Base-by-base conservation (phyloP, 805 yeast species). In the Saitoella complicata region DNA sequence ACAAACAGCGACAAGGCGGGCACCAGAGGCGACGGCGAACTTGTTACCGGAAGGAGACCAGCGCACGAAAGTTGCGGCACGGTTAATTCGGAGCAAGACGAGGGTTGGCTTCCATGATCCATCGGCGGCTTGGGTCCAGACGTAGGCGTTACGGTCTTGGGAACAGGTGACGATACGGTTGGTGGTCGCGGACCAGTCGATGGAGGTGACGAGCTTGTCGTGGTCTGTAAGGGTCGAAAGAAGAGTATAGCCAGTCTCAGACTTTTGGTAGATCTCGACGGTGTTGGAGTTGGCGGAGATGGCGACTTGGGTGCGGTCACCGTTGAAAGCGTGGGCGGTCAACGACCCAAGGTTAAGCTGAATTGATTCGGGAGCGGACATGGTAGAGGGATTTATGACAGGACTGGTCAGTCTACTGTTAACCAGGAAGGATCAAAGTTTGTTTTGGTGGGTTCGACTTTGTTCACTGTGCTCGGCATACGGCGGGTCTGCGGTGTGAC, bases 1-100 rank as follows among this genome's bases (percentile, higher is more conserved):
- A 67, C 98, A 91, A 42, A 91, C 82, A 7, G 97, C 95, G 62
- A 91, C 79, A 50, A 82, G 80, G 48, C 97, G 70, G 39, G 95
- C 96, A 40, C 95, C 85, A 2, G 95, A 82, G 0, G 96, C 98
- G 41, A 88, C 97, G 1, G 98, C 98, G 64, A 91, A 91, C 67
- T 91, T 91, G 58, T 66, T 67, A n/a, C 95, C 97, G 53, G 73
- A 75, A 13, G 97, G 96, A 7, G 95, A 81, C 99, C 99, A 91
- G 54, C 76, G 73, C 43, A 86, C 95, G 53, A 75, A 74, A 2
- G 97, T 91, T 5, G 98, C 98, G 31, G 97, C 95, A 49, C 97
- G 73, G 62, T 80, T 84, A 65, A 91, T 85, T 60, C 98, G 76
- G 59, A 93, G 71, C 46, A 93, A 70, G 31, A 91, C 99, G 57